These are phyloP conservation scores for Ceriops zippeliana DNA, from an alignment of 345 rosid species.

Conservation along the genomic window DNA sequence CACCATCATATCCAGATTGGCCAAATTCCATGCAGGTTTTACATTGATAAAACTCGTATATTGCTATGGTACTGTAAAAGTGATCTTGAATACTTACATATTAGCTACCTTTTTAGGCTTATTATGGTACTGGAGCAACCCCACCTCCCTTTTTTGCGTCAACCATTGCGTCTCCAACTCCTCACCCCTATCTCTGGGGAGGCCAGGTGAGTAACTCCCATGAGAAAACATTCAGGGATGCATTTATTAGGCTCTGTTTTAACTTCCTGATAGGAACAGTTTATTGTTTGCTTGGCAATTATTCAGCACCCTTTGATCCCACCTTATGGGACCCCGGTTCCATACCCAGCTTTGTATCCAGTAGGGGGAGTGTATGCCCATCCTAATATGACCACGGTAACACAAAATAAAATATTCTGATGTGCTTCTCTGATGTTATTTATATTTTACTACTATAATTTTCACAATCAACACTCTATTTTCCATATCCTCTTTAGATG, in stretches of 20 bases:
- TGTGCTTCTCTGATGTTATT: background rate
- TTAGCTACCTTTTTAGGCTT: slow-evolving; percentile 55
- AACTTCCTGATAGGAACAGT: background rate
- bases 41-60: slow-evolving; percentile 16
- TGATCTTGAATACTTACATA: slow-evolving; percentile 18
- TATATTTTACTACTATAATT: too few species aligned
- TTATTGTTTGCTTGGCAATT: slow-evolving; percentile 11
- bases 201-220: slow-evolving; percentile 56
- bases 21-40: slow-evolving; percentile 82
- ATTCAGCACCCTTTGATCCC: slow-evolving; percentile 86
- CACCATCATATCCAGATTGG: slow-evolving; percentile 86
- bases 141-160: slow-evolving; percentile 86
- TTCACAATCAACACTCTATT: background rate
- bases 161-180: slow-evolving; percentile 79
- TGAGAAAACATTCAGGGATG: background rate
- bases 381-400: slow-evolving; percentile 78
- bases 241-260: background rate
- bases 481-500: slow-evolving; percentile 34
- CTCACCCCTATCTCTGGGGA: slow-evolving; percentile 91
- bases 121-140: slow-evolving; percentile 83
- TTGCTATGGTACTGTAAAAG: background rate
- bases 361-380: slow-evolving; percentile 92
- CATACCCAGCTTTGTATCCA: slow-evolving; percentile 89
- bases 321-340: slow-evolving; percentile 92
- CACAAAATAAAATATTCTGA: background rate